Evolutionary conservation across 495 filamentous ascomycete genomes (phyloP).

Genomic region (Astrocystis sublimbata): DNA sequence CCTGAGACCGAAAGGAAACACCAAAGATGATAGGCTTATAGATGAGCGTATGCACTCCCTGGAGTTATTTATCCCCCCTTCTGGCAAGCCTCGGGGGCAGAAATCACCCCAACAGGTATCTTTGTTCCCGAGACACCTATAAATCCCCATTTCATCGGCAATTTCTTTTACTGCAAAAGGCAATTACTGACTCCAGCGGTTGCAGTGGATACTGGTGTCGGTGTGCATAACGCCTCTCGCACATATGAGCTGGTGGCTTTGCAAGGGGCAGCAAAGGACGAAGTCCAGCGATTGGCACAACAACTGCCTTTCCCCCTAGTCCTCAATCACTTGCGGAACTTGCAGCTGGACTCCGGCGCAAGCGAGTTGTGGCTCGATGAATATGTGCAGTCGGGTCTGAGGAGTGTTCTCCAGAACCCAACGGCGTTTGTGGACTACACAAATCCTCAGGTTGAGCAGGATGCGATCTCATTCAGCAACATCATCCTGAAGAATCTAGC

Average conservation of each 20-base stretch:
- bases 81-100: no score
- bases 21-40: slow-evolving; percentile 14
- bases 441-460: slow-evolving; percentile 1
- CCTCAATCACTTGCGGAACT: slow-evolving; percentile 23
- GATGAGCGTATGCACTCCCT: no score
- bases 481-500: slow-evolving; percentile 15
- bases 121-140: no score
- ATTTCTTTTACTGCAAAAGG: no score
- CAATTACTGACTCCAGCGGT: no score
- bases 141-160: no score
- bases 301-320: slow-evolving; percentile 20
- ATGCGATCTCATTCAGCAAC: slow-evolving; percentile 9
- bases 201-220: slow-evolving; percentile 17
- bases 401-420: slow-evolving; percentile 8
- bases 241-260: slow-evolving; percentile 22
- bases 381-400: slow-evolving; percentile 22
- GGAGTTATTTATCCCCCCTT: no score
- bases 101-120: no score
- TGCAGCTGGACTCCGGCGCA: slow-evolving; percentile 18
- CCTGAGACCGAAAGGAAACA: slow-evolving; percentile 12
- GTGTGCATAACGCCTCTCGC: slow-evolving; percentile 16
- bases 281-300: slow-evolving; percentile 19
- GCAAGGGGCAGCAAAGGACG: slow-evolving; percentile 16
- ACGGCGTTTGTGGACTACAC: slow-evolving; percentile 10
- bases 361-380: slow-evolving; percentile 26